Evolutionary conservation across 805 yeast species (phyloP).

Genomic region (Candida chilensis): DNA sequence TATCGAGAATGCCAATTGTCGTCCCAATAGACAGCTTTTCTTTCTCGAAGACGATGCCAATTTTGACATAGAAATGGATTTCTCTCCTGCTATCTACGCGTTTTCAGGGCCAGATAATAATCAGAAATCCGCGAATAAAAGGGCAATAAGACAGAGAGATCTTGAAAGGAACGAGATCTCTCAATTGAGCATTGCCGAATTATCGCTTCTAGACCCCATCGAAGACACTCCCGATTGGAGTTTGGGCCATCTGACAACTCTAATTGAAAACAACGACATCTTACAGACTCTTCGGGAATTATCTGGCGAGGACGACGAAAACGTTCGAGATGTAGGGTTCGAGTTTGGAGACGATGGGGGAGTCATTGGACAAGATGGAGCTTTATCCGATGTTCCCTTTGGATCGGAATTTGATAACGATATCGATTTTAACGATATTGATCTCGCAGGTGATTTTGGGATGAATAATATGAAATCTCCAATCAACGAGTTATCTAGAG

Average conservation of each 20-base stretch:
- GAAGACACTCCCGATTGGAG: too few species aligned
- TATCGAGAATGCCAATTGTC: not conserved
- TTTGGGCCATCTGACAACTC: too few species aligned
- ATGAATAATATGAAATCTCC: too few species aligned
- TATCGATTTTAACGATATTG: not conserved
- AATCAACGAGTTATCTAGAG: too few species aligned
- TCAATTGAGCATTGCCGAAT: too few species aligned
- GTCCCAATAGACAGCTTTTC: not conserved
- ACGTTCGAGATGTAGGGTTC: not conserved
- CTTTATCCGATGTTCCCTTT: too few species aligned
- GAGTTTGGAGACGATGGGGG: constrained; percentile 1
- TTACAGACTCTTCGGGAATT: constrained; percentile 1
- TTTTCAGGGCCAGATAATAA: too few species aligned
- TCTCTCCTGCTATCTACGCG: too few species aligned
- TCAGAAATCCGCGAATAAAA: not conserved
- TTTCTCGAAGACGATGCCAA: not conserved
- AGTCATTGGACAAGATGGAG: too few species aligned
- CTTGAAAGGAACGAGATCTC: constrained; percentile 2
- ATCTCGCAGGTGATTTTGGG: too few species aligned
- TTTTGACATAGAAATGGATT: not conserved
- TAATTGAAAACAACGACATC: not conserved
- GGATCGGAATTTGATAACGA: not conserved
- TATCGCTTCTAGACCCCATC: too few species aligned
- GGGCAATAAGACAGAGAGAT: constrained; percentile 4
- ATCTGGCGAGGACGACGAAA: constrained; percentile 1